Evolutionary conservation across 169 alveolate genomes (phyloP), one percentile per base, ranked within the genome.

Genomic region (Cryptosporidium meleagridis): DNA sequence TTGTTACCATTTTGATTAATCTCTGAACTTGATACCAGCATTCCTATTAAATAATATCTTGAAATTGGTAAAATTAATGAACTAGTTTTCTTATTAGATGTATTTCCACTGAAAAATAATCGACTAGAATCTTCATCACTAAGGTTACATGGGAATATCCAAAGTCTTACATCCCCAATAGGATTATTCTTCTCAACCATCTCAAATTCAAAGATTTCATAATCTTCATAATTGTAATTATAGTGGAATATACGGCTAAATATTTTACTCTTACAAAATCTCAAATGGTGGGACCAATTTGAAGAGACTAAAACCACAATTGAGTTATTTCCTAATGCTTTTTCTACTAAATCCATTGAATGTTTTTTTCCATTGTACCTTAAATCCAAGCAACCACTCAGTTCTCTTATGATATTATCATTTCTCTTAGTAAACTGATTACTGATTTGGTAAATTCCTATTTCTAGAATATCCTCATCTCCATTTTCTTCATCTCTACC

Each of bases 381-480:
- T n/a, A 80, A 44, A 2, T 80, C 65, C 7, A 41, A 39, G 23
- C 67, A n/a, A 7, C 41, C 33, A 26, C 41, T 18, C 29, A 80
- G 5, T 16, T 44, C 72, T 29, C 26, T 39, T 29, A 80, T 16
- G 8, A 80, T 80, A 18, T 41, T 23, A 44, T 65, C 75, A 23
- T 45, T 80, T 62, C 35, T 41, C 44, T 31, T 73, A 23, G 52
- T 41, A 39, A 62, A 44, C 18, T 59, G 75, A 39, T 44, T 80
- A 5, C 75, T 53, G 23, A 80, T 62, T 62, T 35, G 89, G 21
- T 62, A 80, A 23, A 80, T 45, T 6, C 89, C 89, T 26, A 80
- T 67, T 8, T 37, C 69, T 21, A 80, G 18, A 65, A 52, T 16
- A 14, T 44, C 48, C 18, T 16, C 52, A 6, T 44, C 39, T 12